Conservation (phyloP, 2,329 filamentous ascomycete genomes). For the Ambrosiella beaveri region DNA sequence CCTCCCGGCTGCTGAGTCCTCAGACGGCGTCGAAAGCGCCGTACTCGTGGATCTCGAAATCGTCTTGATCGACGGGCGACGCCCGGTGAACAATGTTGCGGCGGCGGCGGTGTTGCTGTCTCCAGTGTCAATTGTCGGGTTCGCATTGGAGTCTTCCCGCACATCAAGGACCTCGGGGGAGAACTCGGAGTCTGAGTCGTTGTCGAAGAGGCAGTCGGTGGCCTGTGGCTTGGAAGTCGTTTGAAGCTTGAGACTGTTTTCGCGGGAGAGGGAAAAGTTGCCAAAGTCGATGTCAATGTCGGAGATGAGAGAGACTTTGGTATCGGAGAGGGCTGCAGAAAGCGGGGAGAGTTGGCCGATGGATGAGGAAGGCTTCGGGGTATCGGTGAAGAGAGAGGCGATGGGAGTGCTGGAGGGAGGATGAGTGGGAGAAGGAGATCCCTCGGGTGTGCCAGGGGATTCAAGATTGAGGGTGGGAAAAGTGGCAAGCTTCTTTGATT, state of each 20-base stretch:
- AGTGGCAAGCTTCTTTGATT: background rate
- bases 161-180: slow-evolving; percentile 24
- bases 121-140: slow-evolving; percentile 16
- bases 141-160: slow-evolving; percentile 28
- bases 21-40: slow-evolving; percentile 28
- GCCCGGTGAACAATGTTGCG: background rate
- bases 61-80: background rate
- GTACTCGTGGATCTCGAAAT: slow-evolving; percentile 29
- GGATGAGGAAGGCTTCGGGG: background rate
- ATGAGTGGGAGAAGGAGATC: background rate
- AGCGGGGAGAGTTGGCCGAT: background rate
- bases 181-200: slow-evolving; percentile 17
- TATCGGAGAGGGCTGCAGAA: background rate
- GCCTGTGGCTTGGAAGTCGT: slow-evolving; percentile 32
- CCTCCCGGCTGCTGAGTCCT: slow-evolving; percentile 28
- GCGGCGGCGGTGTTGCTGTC: background rate
- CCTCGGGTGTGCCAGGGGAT: background rate
- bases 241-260: slow-evolving; percentile 21
- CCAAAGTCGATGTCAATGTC: slow-evolving; percentile 15
- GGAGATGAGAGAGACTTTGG: background rate
- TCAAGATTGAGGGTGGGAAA: background rate
- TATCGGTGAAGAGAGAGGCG: slow-evolving; percentile 1
- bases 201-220: slow-evolving; percentile 32
- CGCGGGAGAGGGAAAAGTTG: slow-evolving; percentile 20
- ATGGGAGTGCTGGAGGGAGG: background rate